Conservation (phyloP, 371 early-diverging fungal species). For the Zychaea mexicana region DNA sequence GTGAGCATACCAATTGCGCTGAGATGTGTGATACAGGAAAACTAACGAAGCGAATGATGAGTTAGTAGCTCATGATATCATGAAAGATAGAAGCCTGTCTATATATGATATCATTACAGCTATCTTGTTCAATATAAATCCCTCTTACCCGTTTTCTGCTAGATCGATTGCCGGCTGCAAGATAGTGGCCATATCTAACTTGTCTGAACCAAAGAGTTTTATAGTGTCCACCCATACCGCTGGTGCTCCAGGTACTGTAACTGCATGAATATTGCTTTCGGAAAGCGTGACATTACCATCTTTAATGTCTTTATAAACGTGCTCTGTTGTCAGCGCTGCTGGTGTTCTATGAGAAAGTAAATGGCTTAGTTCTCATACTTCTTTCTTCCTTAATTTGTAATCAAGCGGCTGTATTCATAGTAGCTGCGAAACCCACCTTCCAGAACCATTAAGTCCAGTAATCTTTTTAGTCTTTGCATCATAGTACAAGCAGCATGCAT, state of each 20-base stretch:
- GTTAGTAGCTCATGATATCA: too few relatives aligned
- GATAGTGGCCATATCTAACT: conserved; percentile 60
- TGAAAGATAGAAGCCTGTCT: neutral
- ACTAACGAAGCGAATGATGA: too few relatives aligned
- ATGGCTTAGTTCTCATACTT: too few relatives aligned
- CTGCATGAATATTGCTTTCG: conserved; percentile 49
- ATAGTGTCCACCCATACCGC: conserved; percentile 80
- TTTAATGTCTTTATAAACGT: conserved; percentile 27
- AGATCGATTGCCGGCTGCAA: conserved; percentile 72
- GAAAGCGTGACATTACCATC: conserved; percentile 50
- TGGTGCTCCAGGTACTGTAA: conserved; percentile 87
- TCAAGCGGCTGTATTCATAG: too few relatives aligned
- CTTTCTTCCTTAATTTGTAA: neutral
- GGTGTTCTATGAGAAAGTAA: too few relatives aligned
- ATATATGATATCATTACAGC: too few relatives aligned
- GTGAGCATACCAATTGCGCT: too few relatives aligned
- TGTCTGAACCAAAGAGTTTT: conserved; percentile 71
- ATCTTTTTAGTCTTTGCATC: conserved; percentile 61
- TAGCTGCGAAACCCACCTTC: conserved; percentile 44
- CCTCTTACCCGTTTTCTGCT: conserved; percentile 73
- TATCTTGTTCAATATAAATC: too few relatives aligned
- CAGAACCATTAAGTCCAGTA: conserved; percentile 76
- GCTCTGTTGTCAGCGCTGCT: conserved; percentile 59
- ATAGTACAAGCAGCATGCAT: conserved; percentile 85
- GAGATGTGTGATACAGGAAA: too few relatives aligned